Percentiles rank a stretch among this genome's conserved stretches.
These are phyloP conservation scores for Colletotrichum incanum DNA, from an alignment of 2,329 filamentous ascomycete genomes.

Conservation along the genomic window DNA sequence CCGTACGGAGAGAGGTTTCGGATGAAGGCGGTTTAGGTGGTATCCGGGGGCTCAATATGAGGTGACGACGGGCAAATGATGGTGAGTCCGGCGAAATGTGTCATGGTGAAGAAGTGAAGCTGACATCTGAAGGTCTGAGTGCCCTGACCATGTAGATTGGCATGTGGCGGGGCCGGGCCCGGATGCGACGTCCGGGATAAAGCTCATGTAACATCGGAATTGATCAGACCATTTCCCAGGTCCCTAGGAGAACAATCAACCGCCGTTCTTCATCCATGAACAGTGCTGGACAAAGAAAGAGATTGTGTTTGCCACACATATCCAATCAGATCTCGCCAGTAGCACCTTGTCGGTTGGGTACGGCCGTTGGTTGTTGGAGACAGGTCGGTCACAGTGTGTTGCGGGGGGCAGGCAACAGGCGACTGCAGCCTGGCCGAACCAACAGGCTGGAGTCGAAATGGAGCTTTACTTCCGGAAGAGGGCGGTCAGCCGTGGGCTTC, in stretches of 20 bases:
- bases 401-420: neutral
- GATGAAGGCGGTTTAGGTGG: conserved; percentile 31
- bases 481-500: neutral
- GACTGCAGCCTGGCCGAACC: neutral
- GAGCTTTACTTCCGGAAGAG: neutral
- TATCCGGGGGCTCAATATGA: neutral
- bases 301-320: neutral
- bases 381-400: neutral
- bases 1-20: conserved; percentile 35
- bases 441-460: neutral
- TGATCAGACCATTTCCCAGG: neutral
- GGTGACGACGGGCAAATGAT: neutral
- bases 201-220: neutral
- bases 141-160: neutral
- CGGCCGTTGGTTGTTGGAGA: neutral
- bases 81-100: neutral
- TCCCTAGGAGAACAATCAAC: neutral
- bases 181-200: conserved; percentile 10
- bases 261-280: neutral
- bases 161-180: neutral
- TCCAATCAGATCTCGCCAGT: neutral
- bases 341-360: neutral
- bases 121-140: neutral
- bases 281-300: neutral
- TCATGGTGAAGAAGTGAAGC: neutral